Evolutionary conservation across 2,329 filamentous ascomycete genomes (phyloP), one percentile per base, ranked within the genome.

Genomic region (Ceratocystis cubensis): DNA sequence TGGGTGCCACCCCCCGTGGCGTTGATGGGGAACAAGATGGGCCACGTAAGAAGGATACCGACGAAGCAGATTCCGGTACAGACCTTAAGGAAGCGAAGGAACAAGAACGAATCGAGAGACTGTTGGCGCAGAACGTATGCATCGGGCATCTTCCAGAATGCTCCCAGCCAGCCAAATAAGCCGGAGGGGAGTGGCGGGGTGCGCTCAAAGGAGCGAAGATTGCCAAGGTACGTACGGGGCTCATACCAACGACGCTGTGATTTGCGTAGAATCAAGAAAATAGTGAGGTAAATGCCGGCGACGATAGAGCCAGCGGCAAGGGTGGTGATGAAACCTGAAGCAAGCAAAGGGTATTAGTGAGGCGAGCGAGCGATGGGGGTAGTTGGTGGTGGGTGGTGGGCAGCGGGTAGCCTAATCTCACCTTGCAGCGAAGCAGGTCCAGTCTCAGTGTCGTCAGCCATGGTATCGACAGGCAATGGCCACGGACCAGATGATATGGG

Each of bases 1-100:
- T 84, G 77, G 1, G 77, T 78, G 17, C 79, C 86, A 25, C 87
- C 86, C 33, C 93, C 94, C 0, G 91, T 96, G 44, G 85, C 85
- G 75, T 97, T 95, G 74, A 97, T 79, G 0, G 94, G 92, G 71
- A 84, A 91, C 25, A 97, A 79, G 48, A 96, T 80, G 0, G 94
- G 93, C 86, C 89, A 96, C 20, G 90, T 92, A 68, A 97, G 86
- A 71, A 82, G 79, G 72, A 87, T 89, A 67, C 94, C 94, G 8
- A 93, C 87, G 59, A 97, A 83, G 76, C 88, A 92, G 70, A 95
- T 88, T 68, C 86, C 78, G 41, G 88, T 81, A 6, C 73, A 70
- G 48, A 92, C 84, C 74, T 89, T 88, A 70, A 96, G 78, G 74
- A 90, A 93, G 45, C 91, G 88, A 46, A 96, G 81, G 74, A 92